A percentile compares a stretch with the other conserved stretches of the same genome.
Conservation (phyloP, 805 yeast species). For the Wickerhamomyces canadensis region DNA sequence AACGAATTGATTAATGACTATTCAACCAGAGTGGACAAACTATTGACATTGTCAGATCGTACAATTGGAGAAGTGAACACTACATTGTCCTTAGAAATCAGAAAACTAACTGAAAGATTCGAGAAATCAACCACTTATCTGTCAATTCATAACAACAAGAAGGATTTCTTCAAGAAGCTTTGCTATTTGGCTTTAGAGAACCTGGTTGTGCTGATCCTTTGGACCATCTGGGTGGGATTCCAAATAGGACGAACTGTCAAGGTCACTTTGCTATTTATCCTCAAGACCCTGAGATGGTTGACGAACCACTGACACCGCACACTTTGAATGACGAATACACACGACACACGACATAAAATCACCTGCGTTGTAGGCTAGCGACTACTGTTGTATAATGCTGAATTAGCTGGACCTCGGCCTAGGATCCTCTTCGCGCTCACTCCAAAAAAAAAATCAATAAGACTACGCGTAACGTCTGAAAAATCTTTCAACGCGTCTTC, state of each 20-base stretch:
- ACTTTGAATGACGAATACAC: too few species aligned
- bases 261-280: conserved; percentile 5
- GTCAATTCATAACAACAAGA: too few species aligned
- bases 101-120: conserved; percentile 45
- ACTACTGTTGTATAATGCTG: too few species aligned
- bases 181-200: conserved; percentile 46
- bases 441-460: too few species aligned
- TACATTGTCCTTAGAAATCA: conserved; percentile 55
- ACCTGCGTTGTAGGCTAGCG: too few species aligned
- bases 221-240: conserved; percentile 54
- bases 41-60: conserved; percentile 59
- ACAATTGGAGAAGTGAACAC: conserved; percentile 72
- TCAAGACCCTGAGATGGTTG: conserved; percentile 15
- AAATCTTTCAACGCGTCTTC: background rate
- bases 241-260: conserved; percentile 37
- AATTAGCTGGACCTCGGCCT: too few species aligned
- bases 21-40: conserved; percentile 51
- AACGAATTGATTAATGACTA: conserved; percentile 19
- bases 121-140: conserved; percentile 37
- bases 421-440: too few species aligned
- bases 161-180: too few species aligned
- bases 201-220: conserved; percentile 42
- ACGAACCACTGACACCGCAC: too few species aligned
- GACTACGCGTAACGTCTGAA: background rate
- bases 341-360: too few species aligned